Percentiles rank a stretch among this genome's conserved stretches.
These are phyloP conservation scores for Plasmodium gonderi DNA, from an alignment of 169 alveolate species.

Conservation along the genomic window DNA sequence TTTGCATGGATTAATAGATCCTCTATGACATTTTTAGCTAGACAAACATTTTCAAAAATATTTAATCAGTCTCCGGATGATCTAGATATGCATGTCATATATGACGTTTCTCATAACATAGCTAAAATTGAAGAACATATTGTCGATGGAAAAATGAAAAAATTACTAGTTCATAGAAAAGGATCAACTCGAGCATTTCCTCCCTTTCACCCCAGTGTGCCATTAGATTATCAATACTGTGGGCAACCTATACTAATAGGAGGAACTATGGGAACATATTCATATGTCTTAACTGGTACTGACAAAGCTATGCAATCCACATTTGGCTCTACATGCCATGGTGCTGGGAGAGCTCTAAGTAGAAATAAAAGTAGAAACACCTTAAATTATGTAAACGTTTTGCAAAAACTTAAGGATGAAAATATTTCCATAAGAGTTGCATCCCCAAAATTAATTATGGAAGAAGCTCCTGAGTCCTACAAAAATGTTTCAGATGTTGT, in stretches of 20 bases:
- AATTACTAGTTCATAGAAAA: conserved; percentile 90
- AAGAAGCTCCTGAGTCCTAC: conserved; percentile 93
- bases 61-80: conserved; percentile 89
- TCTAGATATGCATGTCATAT: conserved; percentile 92
- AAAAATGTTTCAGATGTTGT: conserved; percentile 91
- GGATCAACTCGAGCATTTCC: conserved; percentile 93
- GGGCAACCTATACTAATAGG: conserved; percentile 94
- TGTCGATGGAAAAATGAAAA: conserved; percentile 84
- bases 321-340: conserved; percentile 92
- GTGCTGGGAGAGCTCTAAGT: conserved; percentile 91
- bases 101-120: conserved; percentile 92
- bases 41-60: conserved; percentile 81
- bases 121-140: conserved; percentile 90
- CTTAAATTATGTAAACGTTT: conserved; percentile 83
- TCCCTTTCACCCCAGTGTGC: conserved; percentile 91
- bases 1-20: conserved; percentile 93
- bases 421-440: conserved; percentile 89
- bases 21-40: conserved; percentile 79
- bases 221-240: conserved; percentile 87
- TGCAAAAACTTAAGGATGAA: conserved; percentile 80
- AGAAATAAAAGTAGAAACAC: conserved; percentile 86
- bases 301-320: conserved; percentile 88
- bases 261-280: conserved; percentile 93
- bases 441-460: conserved; percentile 91
- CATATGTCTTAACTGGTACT: conserved; percentile 91